phyloP scores from a whole-genome alignment of 2,329 filamentous ascomycete species.

The Monosporascus sp. region DNA sequence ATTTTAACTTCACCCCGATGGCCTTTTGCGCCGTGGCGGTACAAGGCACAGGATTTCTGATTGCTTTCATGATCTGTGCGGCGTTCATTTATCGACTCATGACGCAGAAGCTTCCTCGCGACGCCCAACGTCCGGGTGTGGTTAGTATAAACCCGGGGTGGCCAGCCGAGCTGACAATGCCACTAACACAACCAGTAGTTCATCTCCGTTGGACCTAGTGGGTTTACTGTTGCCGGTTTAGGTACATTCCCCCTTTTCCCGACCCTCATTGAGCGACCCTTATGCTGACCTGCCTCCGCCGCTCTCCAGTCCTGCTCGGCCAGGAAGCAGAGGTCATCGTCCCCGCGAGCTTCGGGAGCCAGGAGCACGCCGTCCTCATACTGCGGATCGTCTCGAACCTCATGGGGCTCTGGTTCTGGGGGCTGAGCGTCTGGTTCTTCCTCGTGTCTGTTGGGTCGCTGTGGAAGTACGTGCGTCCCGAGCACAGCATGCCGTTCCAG shows the following conservation, averaged over 20 bases:
- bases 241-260: slow-evolving; percentile 18
- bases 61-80: slow-evolving; percentile 72
- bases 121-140: slow-evolving; percentile 71
- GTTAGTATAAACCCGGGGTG: slow-evolving; percentile 23
- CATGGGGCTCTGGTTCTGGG: slow-evolving; percentile 74
- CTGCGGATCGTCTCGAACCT: slow-evolving; percentile 50
- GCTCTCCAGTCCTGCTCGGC: slow-evolving; percentile 36
- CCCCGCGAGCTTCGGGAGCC: slow-evolving; percentile 36
- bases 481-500: slow-evolving; percentile 63
- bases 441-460: slow-evolving; percentile 72
- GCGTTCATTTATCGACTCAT: slow-evolving; percentile 82
- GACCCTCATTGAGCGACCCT: background rate
- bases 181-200: slow-evolving; percentile 43
- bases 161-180: background rate
- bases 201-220: slow-evolving; percentile 73
- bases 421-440: slow-evolving; percentile 79
- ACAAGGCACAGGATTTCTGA: slow-evolving; percentile 51
- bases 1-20: slow-evolving; percentile 39
- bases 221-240: slow-evolving; percentile 46
- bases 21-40: slow-evolving; percentile 43
- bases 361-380: slow-evolving; percentile 36
- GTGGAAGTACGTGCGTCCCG: slow-evolving; percentile 55
- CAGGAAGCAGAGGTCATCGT: slow-evolving; percentile 36
- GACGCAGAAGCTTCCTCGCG: slow-evolving; percentile 78
- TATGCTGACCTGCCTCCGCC: background rate